Evolutionary conservation across 2,329 filamentous ascomycete species (phyloP), one percentile per base, ranked within the genome.

Genomic region (Raffaelea ambrosiae): DNA sequence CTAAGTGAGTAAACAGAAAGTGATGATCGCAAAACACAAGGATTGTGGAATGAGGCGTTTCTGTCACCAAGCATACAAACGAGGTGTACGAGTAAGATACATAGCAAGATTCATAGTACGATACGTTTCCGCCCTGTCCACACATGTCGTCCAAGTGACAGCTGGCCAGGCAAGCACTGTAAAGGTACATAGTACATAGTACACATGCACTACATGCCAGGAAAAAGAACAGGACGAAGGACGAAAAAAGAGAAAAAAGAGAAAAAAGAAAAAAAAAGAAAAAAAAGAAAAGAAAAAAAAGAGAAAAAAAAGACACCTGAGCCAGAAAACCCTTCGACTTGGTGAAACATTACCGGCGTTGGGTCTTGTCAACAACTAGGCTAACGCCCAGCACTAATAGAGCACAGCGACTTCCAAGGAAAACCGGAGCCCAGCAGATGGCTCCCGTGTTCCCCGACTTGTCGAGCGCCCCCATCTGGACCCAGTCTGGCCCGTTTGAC

Each of bases 391-490:
- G 35, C 5, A 19, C 18, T 19, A 38, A 10, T 14, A 38, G 18
- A 19, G 18, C 14, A 38, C 7, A 29, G 35, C 7, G 14, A 38
- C 35, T 19, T 8, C 16, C 35, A 38, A 2, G 4, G 23, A 14
- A 20, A 39, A 45, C 43, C 29, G 43, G 31, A 29, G 18, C 43
- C 16, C 9, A 21, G 21, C 21, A 16, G 43, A 41, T 35, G 44
- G 44, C 39, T 46, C 38, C 44, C 44, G 44, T 41, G 33, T 46
- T 46, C 44, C 44, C 44, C 44, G 44, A 46, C 36, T 21, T 36
- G 22, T 31, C n/a, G 19, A 41, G 38, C 23, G 43, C 7, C 43
- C 43, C 44, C 35, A 40, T 40, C 14, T 11, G 21, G 35, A 38
- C 35, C 35, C 35, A 38, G 35, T n/a, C 18, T 38, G 35, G 35